Percentiles rank a stretch among this genome's conserved stretches.
phyloP scores from a whole-genome alignment of 306 rosid species.

The Comarum palustre region DNA sequence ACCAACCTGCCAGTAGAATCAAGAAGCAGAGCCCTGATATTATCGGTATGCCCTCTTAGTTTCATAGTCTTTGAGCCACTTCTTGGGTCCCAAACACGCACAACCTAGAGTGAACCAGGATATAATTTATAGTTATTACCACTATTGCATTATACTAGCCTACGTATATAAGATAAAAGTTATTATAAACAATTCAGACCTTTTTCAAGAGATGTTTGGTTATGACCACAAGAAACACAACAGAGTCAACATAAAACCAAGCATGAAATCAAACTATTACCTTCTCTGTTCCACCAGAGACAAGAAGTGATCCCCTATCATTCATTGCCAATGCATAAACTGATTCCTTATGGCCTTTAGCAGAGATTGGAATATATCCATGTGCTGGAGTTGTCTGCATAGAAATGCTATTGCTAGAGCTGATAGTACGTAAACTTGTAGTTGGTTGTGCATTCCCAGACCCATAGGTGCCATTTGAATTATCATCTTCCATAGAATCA shows the following conservation, averaged over 20 bases:
- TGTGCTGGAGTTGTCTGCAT: constrained; percentile 66
- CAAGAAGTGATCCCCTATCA: constrained; percentile 85
- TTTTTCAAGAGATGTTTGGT: constrained; percentile 5
- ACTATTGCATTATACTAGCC: not conserved
- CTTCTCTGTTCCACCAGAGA: constrained; percentile 99
- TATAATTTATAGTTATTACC: constrained; percentile 21
- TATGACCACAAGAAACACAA: constrained; percentile 14
- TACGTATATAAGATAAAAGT: constrained; percentile 7
- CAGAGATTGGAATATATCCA: constrained; percentile 79
- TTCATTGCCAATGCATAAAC: constrained; percentile 97
- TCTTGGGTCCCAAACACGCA: constrained; percentile 98
- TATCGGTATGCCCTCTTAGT: constrained; percentile 92
- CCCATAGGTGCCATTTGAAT: constrained; percentile 68
- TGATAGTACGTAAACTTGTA: constrained; percentile 72
- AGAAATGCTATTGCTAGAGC: constrained; percentile 77
- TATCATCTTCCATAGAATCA: constrained; percentile 70
- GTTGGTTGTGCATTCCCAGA: constrained; percentile 63
- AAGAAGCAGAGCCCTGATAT: constrained; percentile 84
- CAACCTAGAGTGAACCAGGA: constrained; percentile 54
- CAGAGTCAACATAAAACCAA: constrained; percentile 25
- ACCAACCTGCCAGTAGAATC: constrained; percentile 95
- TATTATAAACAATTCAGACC: constrained; percentile 10
- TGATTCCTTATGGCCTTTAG: constrained; percentile 99
- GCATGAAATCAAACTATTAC: constrained; percentile 39
- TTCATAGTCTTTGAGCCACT: constrained; percentile 93